Evolutionary conservation across 495 filamentous ascomycete species (phyloP), one percentile per base, ranked within the genome.

Genomic region (Penicillium verhagenii): DNA sequence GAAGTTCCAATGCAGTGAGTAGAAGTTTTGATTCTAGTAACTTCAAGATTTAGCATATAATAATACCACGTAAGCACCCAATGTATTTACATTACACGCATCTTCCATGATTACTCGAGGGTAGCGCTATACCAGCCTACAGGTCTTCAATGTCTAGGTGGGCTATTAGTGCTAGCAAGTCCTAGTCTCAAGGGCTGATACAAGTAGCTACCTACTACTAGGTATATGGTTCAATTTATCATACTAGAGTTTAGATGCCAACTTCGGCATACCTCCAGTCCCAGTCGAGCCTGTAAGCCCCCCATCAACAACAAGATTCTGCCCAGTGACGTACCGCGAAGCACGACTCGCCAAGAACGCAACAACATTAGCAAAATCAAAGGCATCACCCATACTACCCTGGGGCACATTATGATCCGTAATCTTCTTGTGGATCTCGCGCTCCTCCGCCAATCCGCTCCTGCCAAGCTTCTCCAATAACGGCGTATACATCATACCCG

Each of bases 401-500:
- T 48, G 31, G 5, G 54, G 59, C 5, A 61, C 47, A 55, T 54
- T 58, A 39, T 61, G 54, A 47, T 57, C 54, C 3, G 54, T 55
- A 16, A 58, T 53, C 43, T 53, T 55, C 26, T 19, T 50, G 24
- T 56, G 24, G 4, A 53, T 46, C 28, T 63, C 52, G 1, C 48
- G 44, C 9, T 63, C 60, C 7, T 59, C 53, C 1, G 37, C 29
- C 4, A 44, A 53, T 1, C 47, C n/a, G 46, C 49, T 53, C 5
- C 56, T 46, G 5, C 55, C 56, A 18, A 56, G 39, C 39, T 46
- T 56, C n/a, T 63, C 65, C 33, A 60, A 46, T 6, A 76, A 52
- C 3, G 78, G 75, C 28, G 74, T 79, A 59, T 74, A 65, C 16
- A 74, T 70, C 52, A 79, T 60, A 0, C 79, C 79, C 0, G 79